phyloP scores from a whole-genome alignment of 768 basidiomycete species.

The Dentipellis fragilis region DNA sequence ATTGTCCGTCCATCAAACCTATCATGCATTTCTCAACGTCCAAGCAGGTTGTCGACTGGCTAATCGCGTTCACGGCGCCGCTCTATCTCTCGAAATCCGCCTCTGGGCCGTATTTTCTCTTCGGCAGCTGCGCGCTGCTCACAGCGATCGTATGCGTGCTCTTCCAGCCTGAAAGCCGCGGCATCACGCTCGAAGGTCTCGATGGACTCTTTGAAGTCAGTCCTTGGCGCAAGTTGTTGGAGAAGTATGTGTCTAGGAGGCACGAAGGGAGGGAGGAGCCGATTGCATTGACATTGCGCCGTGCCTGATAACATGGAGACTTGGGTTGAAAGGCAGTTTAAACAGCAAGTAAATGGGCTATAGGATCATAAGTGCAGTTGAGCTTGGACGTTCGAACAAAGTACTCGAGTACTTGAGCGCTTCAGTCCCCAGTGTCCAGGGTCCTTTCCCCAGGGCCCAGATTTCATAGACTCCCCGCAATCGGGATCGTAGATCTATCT shows the following conservation, averaged over 20 bases:
- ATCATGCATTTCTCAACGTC: conserved; percentile 10
- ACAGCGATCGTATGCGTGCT: conserved; percentile 28
- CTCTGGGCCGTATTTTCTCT: conserved; percentile 39
- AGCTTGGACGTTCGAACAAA: no score
- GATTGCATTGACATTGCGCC: not conserved
- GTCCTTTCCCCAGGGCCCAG: no score
- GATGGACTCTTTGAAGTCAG: conserved; percentile 25
- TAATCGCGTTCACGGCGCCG: conserved; percentile 36
- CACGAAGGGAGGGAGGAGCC: not conserved
- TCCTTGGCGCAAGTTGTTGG: conserved; percentile 11
- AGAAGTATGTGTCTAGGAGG: not conserved
- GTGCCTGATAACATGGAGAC: no score
- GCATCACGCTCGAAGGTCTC: conserved; percentile 33
- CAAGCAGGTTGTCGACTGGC: conserved; percentile 28
- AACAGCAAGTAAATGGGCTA: no score
- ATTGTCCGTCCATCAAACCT: not conserved
- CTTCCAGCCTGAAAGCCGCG: conserved; percentile 36
- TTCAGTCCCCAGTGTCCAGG: no score
- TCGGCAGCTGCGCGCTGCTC: conserved; percentile 26
- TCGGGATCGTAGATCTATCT: no score
- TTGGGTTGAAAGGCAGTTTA: no score
- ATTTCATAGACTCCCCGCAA: no score
- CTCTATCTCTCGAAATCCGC: conserved; percentile 33
- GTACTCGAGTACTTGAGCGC: no score
- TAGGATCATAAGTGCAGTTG: no score